Evolutionary conservation across 2,329 filamentous ascomycete species (phyloP), one percentile per base, ranked within the genome.

Genomic region (Calonectria crousiana): DNA sequence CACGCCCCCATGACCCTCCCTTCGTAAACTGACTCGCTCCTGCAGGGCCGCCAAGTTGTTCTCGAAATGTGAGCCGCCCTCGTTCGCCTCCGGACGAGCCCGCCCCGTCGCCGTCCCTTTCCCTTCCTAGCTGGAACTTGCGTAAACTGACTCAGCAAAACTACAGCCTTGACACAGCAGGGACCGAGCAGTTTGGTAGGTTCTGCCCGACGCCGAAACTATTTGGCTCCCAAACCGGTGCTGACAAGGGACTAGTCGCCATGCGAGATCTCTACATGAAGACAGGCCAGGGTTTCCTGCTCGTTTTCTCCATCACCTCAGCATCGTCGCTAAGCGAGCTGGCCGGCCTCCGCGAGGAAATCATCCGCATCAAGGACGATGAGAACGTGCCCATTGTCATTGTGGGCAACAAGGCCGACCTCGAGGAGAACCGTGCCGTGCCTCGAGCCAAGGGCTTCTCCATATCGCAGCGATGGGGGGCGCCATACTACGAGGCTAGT

Each of bases 241-340:
- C 79, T 82, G 75, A 81, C 74, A 67, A 74, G 75, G 67, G 58
- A 58, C 51, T 75, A 92, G 89, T 92, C 79, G 90, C 90, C 71
- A 92, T 92, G 90, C 90, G 94, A 82, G 95, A 97, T 83, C 89
- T 96, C 58, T 97, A 98, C 87, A 97, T 98, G 95, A 97, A 97
- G 83, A 95, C 95, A 49, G 95, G 95, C 70, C 95, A 98, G 86
- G 95, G 95, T 0, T 98, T 98, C 84, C 90, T 98, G 70, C 90
- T 98, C 47, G 95, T 98, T 72, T 98, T 98, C 86, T 96, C 94
- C 85, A 98, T 98, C 82, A 96, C 95, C 23, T 97, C 95, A 75
- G 89, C 90, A 75, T 94, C 94, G 41, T 97, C 95, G n/a, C 89
- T 98, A 51, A 91, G 92, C 79, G 95, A 98, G 84, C 90, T 98